These are phyloP conservation scores for Dipteronia dyeriana DNA, from an alignment of 345 rosid genomes.

Conservation along the genomic window DNA sequence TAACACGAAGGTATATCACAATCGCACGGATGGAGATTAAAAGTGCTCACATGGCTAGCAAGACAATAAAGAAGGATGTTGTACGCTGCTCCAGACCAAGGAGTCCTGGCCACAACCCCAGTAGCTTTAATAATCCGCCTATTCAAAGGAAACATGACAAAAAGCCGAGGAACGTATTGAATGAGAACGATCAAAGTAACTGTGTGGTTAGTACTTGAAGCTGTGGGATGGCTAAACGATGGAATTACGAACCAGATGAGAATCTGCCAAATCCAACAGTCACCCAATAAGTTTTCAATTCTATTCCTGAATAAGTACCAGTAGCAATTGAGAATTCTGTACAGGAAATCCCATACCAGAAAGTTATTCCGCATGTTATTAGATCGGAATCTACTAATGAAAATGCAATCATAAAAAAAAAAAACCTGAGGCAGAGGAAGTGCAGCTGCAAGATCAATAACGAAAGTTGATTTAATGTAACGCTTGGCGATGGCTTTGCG, in stretches of 20 bases:
- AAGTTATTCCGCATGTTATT: no score
- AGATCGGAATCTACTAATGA: no score
- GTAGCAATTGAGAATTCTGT: no score
- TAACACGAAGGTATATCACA: no score
- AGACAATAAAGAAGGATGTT: slow-evolving; percentile 73
- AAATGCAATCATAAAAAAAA: no score
- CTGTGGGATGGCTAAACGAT: slow-evolving; percentile 38
- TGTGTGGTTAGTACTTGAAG: slow-evolving; percentile 58
- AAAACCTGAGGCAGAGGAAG: slow-evolving; percentile 89
- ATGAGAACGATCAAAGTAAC: slow-evolving; percentile 71
- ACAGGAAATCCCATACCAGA: no score
- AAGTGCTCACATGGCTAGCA: slow-evolving; percentile 68
- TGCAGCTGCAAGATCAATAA: slow-evolving; percentile 59
- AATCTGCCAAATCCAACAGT: slow-evolving; percentile 42
- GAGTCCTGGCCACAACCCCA: slow-evolving; percentile 77
- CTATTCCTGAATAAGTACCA: no score
- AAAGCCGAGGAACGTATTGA: slow-evolving; percentile 76
- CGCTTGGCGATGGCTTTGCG: slow-evolving; percentile 58
- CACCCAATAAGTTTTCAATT: no score
- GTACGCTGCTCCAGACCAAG: slow-evolving; percentile 92
- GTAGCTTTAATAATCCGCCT: slow-evolving; percentile 77
- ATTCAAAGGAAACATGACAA: slow-evolving; percentile 71
- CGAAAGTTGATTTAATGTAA: slow-evolving; percentile 61
- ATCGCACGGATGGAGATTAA: background rate
- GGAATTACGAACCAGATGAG: slow-evolving; percentile 83